Base-by-base conservation (phyloP, 148 eudicot genomes). In the Heliosperma pusillum region DNA sequence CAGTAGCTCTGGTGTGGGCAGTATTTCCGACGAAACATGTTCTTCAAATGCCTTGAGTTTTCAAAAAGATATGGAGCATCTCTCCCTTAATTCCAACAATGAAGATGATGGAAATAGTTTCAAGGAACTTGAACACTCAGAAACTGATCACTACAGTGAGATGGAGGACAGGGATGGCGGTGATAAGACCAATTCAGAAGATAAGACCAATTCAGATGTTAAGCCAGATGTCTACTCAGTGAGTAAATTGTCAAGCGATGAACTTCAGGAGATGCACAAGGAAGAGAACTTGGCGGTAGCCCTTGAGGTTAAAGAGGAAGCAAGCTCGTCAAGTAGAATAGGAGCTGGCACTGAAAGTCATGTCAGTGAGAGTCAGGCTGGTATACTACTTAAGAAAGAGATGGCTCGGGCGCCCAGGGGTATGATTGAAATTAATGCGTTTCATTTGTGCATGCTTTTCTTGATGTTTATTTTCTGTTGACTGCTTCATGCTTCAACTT, bases 1-100 rank as follows among this genome's bases (percentile, higher is more conserved):
- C 65, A 85, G 87, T 80, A 82, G 91, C 83, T 81, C 92, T 72
- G 92, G 71, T 50, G 82, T 81, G 69, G 89, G 72, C 69, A 76
- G 63, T 47, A 57, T 81, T 63, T 87, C 89, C 55, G 83, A 83
- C 66, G 89, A 88, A 72, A 75, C 81, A 67, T 81, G 76, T 77
- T 69, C 84, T 76, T 82, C 79, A 74, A 87, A 75, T 80, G 78
- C 83, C 75, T 80, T 85, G 68, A 86, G 66, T 84, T 78, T 83
- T 74, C 81, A 74, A 29, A 92, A 85, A 76, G 45, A 77, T 30
- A 76, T 73, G 71, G 87, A 81, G 74, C 77, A 75, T 66, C 73
- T 78, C 75, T 73, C 85, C 36, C 66, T 76, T 74, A 64, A 67
- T 33, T 63, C 85, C 70, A 77, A 73, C 75, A 52, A 69, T 76